Conservation (phyloP, 2,329 filamentous ascomycete species). For the Verticillium klebahnii region DNA sequence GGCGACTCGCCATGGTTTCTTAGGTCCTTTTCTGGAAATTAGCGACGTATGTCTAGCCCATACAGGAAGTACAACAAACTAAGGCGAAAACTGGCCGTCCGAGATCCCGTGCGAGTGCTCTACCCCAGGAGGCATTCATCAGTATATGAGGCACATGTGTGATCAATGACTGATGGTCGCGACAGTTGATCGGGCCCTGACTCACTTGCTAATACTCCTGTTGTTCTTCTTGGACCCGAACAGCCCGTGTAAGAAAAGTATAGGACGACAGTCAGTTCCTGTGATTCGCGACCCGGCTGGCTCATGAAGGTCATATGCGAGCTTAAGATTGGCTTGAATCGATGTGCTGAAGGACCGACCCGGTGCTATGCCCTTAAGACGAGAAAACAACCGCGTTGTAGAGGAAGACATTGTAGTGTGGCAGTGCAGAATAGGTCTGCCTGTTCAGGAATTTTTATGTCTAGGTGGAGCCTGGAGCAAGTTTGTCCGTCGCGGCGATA, state of each 20-base stretch:
- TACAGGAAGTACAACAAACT: slow-evolving; percentile 40
- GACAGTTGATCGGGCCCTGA: slow-evolving; percentile 11
- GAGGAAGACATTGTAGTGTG: not conserved
- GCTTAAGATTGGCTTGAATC: slow-evolving; percentile 18
- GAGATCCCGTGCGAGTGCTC: slow-evolving; percentile 75
- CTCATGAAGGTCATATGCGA: slow-evolving; percentile 65
- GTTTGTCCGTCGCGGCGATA: too few species aligned
- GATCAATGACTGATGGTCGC: not conserved
- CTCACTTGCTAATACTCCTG: slow-evolving; percentile 88
- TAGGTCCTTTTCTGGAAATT: slow-evolving; percentile 57
- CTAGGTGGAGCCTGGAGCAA: too few species aligned
- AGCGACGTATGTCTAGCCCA: slow-evolving; percentile 11
- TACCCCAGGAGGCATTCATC: slow-evolving; percentile 28
- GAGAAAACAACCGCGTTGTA: not conserved
- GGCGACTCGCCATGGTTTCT: slow-evolving; percentile 92
- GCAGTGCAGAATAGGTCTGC: not conserved
- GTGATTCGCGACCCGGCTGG: slow-evolving; percentile 34
- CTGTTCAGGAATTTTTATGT: too few species aligned
- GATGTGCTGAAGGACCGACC: not conserved
- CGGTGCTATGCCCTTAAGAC: not conserved
- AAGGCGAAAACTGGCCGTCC: slow-evolving; percentile 77
- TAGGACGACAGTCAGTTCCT: slow-evolving; percentile 48
- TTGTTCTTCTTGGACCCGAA: slow-evolving; percentile 97
- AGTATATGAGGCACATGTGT: not conserved
- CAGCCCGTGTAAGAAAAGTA: slow-evolving; percentile 86